A percentile compares a stretch with the other conserved stretches of the same genome.
Conservation (phyloP, 257 asterid species). For the Solanum pinnatisectum region DNA sequence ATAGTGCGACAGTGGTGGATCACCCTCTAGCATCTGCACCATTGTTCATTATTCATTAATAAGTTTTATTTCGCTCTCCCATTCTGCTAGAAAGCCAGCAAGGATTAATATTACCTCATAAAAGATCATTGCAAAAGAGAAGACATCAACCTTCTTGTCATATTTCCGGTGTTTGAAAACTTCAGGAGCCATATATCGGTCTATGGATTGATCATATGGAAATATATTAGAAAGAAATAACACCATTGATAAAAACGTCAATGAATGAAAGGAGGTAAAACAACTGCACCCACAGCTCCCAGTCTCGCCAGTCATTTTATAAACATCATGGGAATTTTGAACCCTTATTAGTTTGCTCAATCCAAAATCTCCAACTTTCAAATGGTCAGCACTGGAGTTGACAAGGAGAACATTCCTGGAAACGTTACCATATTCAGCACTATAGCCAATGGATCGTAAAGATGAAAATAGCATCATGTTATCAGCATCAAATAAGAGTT, state of each 20-base stretch:
- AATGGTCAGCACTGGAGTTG: constrained; percentile 83
- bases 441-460: not conserved
- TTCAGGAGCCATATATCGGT: constrained; percentile 99
- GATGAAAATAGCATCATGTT: not conserved
- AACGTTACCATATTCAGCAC: constrained; percentile 12
- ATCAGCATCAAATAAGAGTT: not conserved
- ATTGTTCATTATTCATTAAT: not conserved
- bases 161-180: constrained; percentile 94
- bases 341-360: constrained; percentile 86
- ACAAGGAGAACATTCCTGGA: constrained; percentile 94
- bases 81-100: not conserved
- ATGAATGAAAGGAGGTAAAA: not conserved
- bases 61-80: not conserved
- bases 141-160: constrained; percentile 95
- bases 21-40: constrained; percentile 97
- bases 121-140: constrained; percentile 92
- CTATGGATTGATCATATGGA: constrained; percentile 21
- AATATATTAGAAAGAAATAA: not conserved
- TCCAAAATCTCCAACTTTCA: constrained; percentile 98
- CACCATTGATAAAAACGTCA: not conserved
- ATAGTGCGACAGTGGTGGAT: constrained; percentile 66
- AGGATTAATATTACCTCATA: constrained; percentile 54
- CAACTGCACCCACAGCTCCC: constrained; percentile 80
- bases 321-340: constrained; percentile 86
- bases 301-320: constrained; percentile 98